Percentiles rank a stretch among this genome's conserved stretches.
Conservation (phyloP, 768 basidiomycete genomes). For the Tephrocybe rancida region DNA sequence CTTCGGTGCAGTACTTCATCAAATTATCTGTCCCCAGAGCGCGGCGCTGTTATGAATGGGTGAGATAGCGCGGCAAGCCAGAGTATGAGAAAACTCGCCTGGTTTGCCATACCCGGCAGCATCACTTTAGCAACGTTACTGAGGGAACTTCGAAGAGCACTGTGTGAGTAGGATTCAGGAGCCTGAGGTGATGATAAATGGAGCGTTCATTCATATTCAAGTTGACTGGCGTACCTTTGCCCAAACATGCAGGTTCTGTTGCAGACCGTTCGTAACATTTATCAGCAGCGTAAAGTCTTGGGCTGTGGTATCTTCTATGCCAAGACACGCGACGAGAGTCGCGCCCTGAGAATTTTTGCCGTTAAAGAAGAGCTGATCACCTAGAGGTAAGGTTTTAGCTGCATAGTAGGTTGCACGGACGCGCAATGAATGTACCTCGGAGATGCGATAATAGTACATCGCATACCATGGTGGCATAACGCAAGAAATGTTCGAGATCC, state of each 20-base stretch:
- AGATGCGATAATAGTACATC: conserved; percentile 24
- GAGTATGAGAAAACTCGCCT: conserved; percentile 11
- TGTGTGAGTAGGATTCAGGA: conserved; percentile 5
- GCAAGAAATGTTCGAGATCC: conserved; percentile 21
- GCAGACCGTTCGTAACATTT: not conserved
- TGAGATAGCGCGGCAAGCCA: not conserved
- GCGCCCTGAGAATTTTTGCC: conserved; percentile 6
- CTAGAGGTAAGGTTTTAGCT: conserved; percentile 2
- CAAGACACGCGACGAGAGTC: conserved; percentile 16
- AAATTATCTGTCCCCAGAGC: conserved; percentile 18
- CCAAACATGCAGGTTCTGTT: conserved; percentile 1
- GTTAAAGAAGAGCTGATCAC: conserved; percentile 28
- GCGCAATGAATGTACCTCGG: conserved; percentile 16
- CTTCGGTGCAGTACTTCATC: conserved; percentile 12
- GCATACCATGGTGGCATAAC: conserved; percentile 22
- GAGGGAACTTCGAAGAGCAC: conserved; percentile 3
- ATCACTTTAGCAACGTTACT: not conserved
- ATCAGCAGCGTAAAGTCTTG: not conserved
- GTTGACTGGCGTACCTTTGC: conserved; percentile 1
- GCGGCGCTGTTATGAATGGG: conserved; percentile 13
- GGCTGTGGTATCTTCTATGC: not conserved
- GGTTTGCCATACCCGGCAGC: conserved; percentile 10
- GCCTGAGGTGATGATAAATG: not conserved
- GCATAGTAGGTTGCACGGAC: not conserved
- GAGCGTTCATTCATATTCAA: not conserved